These are phyloP conservation scores for Cucurbita argyrosperma DNA, from an alignment of 306 rosid species.

Conservation along the genomic window DNA sequence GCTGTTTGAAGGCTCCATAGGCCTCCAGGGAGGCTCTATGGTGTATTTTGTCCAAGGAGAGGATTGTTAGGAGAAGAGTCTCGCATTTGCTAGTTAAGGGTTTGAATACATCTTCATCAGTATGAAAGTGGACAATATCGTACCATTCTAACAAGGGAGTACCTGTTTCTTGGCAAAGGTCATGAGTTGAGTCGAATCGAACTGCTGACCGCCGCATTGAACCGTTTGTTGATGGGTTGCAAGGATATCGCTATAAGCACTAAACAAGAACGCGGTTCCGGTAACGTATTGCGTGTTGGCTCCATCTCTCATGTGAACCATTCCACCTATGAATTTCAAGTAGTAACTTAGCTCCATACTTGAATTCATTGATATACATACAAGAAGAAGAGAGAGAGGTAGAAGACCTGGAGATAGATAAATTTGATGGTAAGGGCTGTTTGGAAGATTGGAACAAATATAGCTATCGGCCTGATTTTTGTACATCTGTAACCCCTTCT, in stretches of 20 bases:
- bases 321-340: slow-evolving; percentile 24
- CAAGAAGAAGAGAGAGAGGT: neutral
- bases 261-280: slow-evolving; percentile 32
- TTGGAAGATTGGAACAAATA: slow-evolving; percentile 62
- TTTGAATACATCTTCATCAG: too few species aligned
- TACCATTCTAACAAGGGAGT: neutral
- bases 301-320: slow-evolving; percentile 64
- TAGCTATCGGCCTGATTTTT: slow-evolving; percentile 52
- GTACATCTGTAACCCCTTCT: slow-evolving; percentile 22
- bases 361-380: neutral
- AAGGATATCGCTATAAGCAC: slow-evolving; percentile 46
- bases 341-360: too few species aligned
- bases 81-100: too few species aligned
- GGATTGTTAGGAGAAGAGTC: too few species aligned
- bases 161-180: slow-evolving; percentile 59
- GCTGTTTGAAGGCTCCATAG: too few species aligned
- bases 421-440: slow-evolving; percentile 60
- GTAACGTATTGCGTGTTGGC: slow-evolving; percentile 80
- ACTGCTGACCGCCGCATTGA: slow-evolving; percentile 31
- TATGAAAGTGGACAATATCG: too few species aligned
- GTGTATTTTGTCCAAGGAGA: too few species aligned
- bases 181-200: slow-evolving; percentile 18
- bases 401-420: slow-evolving; percentile 33
- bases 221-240: slow-evolving; percentile 25
- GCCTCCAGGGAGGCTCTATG: too few species aligned